phyloP scores from a whole-genome alignment of 2,329 filamentous ascomycete genomes.

The Teratosphaeria pseudoeucalypti region DNA sequence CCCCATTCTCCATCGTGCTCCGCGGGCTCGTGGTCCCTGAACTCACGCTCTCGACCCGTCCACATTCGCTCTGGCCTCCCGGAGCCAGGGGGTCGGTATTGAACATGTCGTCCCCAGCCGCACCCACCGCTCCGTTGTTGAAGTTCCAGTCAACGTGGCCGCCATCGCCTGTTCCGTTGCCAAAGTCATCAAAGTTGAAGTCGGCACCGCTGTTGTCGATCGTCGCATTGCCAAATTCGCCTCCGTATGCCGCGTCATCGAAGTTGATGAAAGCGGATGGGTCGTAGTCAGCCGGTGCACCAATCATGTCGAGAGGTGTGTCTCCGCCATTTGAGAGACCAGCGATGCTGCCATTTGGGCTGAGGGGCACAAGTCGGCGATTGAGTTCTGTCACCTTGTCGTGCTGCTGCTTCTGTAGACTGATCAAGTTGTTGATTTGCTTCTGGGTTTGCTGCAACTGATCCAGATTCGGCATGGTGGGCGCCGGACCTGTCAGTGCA shows the following conservation, averaged over 20 bases:
- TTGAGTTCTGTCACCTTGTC: conserved; percentile 65
- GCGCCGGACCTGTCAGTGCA: conserved; percentile 45
- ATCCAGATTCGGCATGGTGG: conserved; percentile 48
- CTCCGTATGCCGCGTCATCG: conserved; percentile 34
- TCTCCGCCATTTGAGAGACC: conserved; percentile 42
- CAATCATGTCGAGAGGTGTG: conserved; percentile 26
- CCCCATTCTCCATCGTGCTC: neutral
- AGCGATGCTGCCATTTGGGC: conserved; percentile 68
- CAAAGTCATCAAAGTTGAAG: conserved; percentile 19
- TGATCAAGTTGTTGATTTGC: conserved; percentile 69
- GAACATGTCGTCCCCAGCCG: conserved; percentile 10
- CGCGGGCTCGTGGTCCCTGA: conserved; percentile 29
- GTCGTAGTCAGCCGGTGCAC: conserved; percentile 36
- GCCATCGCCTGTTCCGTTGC: conserved; percentile 7
- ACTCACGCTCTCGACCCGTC: conserved; percentile 32
- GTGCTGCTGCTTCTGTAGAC: conserved; percentile 69
- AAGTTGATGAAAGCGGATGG: conserved; percentile 49
- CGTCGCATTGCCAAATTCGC: conserved; percentile 1
- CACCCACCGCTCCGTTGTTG: neutral
- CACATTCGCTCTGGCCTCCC: conserved; percentile 10
- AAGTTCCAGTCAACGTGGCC: conserved; percentile 13
- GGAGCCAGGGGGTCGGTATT: neutral
- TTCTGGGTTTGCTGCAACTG: conserved; percentile 59
- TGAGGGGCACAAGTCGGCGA: conserved; percentile 65
- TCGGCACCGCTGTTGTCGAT: neutral